Conservation (phyloP, 208 protist species). For the Trypanosoma theileri region DNA sequence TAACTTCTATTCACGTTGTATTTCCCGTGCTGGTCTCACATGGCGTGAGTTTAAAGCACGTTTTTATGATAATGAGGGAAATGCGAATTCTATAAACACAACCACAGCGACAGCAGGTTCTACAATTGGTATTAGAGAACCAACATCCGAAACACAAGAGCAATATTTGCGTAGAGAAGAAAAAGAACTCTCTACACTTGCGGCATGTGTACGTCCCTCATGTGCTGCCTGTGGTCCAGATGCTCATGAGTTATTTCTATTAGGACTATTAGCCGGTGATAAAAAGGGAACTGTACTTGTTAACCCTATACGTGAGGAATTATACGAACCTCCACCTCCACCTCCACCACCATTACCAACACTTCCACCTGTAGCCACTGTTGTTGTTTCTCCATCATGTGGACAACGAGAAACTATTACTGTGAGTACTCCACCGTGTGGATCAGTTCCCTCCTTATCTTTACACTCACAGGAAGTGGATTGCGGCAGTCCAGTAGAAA, state of each 20-base stretch:
- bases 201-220: conserved; percentile 9
- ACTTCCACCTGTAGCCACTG: too few species aligned
- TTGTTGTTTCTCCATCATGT: too few species aligned
- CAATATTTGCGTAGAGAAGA: background rate
- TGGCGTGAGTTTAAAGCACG: conserved; percentile 24
- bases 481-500: too few species aligned
- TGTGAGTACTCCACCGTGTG: too few species aligned
- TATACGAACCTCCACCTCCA: conserved; percentile 16
- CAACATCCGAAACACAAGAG: background rate
- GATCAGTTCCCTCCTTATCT: too few species aligned
- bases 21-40: background rate
- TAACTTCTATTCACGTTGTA: background rate
- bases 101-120: background rate
- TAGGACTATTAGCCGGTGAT: background rate
- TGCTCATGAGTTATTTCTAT: conserved; percentile 3
- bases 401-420: too few species aligned
- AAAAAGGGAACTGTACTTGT: background rate
- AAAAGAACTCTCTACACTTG: background rate
- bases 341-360: too few species aligned
- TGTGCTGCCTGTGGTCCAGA: conserved; percentile 18
- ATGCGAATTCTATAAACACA: background rate
- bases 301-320: background rate
- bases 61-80: conserved; percentile 10
- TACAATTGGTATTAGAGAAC: background rate
- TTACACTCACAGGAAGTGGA: too few species aligned